Evolutionary conservation across 306 rosid species (phyloP).

Genomic region (Nissolia schottii): DNA sequence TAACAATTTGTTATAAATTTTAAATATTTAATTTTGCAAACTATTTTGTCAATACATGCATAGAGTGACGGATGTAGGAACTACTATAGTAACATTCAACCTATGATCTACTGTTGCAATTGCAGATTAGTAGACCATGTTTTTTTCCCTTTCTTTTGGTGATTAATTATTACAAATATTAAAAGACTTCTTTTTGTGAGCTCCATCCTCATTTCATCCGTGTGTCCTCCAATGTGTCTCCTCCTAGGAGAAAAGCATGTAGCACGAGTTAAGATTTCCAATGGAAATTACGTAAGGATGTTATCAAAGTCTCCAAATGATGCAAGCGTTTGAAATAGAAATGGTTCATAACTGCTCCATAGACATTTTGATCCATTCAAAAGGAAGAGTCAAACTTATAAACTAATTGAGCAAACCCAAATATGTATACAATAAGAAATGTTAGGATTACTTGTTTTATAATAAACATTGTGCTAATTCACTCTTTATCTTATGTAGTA

Average conservation of each 20-base stretch:
- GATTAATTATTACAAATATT: neutral
- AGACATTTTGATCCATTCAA: neutral
- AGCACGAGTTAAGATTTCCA: neutral
- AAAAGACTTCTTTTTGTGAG: neutral
- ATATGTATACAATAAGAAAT: no score
- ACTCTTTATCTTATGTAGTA: no score
- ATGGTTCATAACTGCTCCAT: neutral
- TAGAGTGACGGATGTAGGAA: neutral
- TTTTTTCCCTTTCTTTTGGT: neutral
- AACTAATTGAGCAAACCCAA: no score
- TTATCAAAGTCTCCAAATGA: neutral
- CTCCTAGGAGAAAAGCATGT: neutral
- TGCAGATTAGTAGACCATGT: neutral
- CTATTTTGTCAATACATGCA: no score
- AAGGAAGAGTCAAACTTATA: neutral
- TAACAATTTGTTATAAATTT: no score
- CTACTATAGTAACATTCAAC: neutral
- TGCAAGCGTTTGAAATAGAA: no score
- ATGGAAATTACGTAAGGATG: neutral
- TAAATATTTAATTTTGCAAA: no score
- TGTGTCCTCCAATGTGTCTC: neutral
- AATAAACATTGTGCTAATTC: no score
- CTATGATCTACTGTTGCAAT: neutral
- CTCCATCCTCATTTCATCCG: neutral
- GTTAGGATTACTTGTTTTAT: no score